A percentile compares a stretch with the other conserved stretches of the same genome.
Conservation (phyloP, 2,329 filamentous ascomycete genomes). For the Emmonsiellopsis sp. region DNA sequence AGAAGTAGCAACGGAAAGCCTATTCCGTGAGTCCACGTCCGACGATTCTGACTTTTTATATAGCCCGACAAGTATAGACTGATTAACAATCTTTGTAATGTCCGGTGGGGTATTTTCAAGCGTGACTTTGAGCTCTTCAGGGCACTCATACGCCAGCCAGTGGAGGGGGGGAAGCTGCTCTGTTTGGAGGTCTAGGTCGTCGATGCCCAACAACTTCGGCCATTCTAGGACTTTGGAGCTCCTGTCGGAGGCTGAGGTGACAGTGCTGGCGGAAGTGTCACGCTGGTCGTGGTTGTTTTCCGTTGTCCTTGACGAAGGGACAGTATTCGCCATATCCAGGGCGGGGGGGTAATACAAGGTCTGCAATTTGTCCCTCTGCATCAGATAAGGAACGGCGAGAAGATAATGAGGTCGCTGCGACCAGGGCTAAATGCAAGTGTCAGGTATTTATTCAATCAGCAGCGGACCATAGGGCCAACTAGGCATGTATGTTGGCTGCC, state of each 20-base stretch:
- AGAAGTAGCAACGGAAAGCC: not conserved
- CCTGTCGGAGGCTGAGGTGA: not conserved
- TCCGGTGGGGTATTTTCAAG: not conserved
- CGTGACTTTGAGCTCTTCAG: not conserved
- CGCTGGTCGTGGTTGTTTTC: not conserved
- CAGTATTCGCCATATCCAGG: too few relatives aligned
- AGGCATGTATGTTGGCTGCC: too few relatives aligned
- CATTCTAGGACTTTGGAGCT: not conserved
- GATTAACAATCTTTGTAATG: not conserved
- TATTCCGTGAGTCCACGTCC: not conserved
- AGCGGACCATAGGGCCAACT: too few relatives aligned
- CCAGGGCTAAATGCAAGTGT: too few relatives aligned
- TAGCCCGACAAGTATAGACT: not conserved
- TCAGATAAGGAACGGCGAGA: too few relatives aligned
- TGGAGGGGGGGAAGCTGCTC: not conserved
- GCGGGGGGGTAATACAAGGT: too few relatives aligned
- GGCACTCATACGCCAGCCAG: slow-evolving; percentile 2
- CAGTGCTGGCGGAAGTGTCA: too few relatives aligned
- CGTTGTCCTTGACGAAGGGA: not conserved
- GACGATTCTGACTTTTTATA: not conserved
- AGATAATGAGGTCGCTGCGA: too few relatives aligned
- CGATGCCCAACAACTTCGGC: not conserved
- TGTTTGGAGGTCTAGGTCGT: not conserved
- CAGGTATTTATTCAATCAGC: too few relatives aligned
- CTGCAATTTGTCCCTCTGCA: too few relatives aligned